These are phyloP conservation scores for Triticum timopheevii DNA, from an alignment of 176 grass and related monocot genomes.

Conservation along the genomic window DNA sequence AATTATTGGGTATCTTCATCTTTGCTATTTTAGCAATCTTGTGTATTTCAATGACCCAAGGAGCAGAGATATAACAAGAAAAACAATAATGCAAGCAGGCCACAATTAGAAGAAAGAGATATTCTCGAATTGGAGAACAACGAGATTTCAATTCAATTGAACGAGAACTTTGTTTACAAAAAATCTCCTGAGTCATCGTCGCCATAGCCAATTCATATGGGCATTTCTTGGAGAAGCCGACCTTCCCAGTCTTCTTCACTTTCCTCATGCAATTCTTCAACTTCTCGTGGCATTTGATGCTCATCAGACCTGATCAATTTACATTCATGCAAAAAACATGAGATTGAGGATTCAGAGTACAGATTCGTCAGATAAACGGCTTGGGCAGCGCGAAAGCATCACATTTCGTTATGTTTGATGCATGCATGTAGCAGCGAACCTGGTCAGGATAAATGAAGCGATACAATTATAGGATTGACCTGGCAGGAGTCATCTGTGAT, in stretches of 20 bases:
- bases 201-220: constrained; percentile 73
- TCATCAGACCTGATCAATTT: constrained; percentile 53
- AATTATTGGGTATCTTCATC: too few relatives aligned
- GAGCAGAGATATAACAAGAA: too few relatives aligned
- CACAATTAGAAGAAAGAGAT: not conserved
- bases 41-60: too few relatives aligned
- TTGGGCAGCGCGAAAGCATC: not conserved
- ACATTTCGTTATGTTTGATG: not conserved
- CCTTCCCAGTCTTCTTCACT: constrained; percentile 73
- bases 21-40: too few relatives aligned
- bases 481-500: too few relatives aligned
- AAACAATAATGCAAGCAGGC: too few relatives aligned
- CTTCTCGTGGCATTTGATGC: constrained; percentile 71
- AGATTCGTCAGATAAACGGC: not conserved
- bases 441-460: not conserved
- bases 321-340: not conserved
- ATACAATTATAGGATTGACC: not conserved
- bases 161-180: not conserved
- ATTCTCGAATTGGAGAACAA: not conserved
- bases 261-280: constrained; percentile 87
- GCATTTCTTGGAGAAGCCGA: constrained; percentile 72
- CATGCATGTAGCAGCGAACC: not conserved
- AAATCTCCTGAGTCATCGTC: constrained; percentile 67
- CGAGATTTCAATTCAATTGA: not conserved
- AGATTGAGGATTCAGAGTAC: not conserved